phyloP scores from a whole-genome alignment of 129 eudicot genomes.

The Ambrosia trifida region DNA sequence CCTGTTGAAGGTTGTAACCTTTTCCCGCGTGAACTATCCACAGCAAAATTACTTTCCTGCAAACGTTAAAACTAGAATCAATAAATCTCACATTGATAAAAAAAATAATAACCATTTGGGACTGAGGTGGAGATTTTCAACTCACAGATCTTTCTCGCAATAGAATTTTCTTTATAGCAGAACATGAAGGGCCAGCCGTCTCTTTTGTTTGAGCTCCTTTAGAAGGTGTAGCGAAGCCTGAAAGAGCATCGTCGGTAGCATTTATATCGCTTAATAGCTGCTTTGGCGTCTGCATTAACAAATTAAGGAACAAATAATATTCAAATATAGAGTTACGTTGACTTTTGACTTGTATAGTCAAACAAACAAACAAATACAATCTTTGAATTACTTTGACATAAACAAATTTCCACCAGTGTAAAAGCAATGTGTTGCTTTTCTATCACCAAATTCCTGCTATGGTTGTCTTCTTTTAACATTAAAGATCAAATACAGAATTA shows the following conservation, averaged over 20 bases:
- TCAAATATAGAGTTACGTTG: neutral
- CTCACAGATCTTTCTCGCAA: conserved; percentile 21
- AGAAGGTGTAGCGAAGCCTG: conserved; percentile 13
- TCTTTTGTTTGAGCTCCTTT: neutral
- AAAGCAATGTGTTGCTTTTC: neutral
- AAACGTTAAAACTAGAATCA: neutral
- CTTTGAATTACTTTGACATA: neutral
- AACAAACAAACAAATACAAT: neutral
- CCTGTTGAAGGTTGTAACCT: neutral
- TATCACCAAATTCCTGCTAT: conserved; percentile 8
- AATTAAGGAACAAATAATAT: neutral
- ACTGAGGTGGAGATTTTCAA: neutral
- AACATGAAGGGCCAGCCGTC: neutral
- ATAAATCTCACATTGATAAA: neutral
- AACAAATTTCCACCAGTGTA: neutral
- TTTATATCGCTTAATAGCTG: neutral
- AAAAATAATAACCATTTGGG: neutral
- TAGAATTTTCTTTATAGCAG: neutral
- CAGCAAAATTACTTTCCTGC: conserved; percentile 5
- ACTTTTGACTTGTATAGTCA: conserved; percentile 11
- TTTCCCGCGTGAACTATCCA: neutral
- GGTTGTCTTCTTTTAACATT: neutral
- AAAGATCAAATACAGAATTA: neutral
- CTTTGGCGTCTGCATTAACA: conserved; percentile 17
- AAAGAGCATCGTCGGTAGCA: neutral